Base-by-base conservation (phyloP, 78 protist genomes). In the Dictyostelium capitatum region DNA sequence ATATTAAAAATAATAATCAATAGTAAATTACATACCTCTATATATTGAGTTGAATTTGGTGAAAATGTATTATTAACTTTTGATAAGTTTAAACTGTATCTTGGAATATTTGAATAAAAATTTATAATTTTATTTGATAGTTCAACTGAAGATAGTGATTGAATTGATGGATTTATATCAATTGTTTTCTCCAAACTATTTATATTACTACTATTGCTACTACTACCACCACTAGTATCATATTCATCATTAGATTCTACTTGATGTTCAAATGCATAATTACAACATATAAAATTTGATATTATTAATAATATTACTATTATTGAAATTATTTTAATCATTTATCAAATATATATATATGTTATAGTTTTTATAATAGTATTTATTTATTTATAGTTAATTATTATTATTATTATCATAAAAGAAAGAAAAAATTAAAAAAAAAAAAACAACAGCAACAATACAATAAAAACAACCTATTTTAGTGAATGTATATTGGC, bases 91-190 rank as follows among this genome's bases (percentile, higher is more conserved):
- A 84, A 74, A 57, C 64, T 54, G 19, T 74, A 84, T 59, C 91
- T 84, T 73, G 91, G 91, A 25, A 74, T 32, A 32, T 32, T 43
- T 0, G 73, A 41, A 79, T 79, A 79, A 12, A 59, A 6, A 32
- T n/a, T 14, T 15, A 25, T n/a, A 37, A 79, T 32, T 15, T 56
- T 79, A 50, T 77, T 14, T 59, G 84, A 79, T 32, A 79, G 23
- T 9, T 30, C 25, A 17, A n/a, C 1, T 3, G 81, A 75, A 10
- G 43, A 30, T 30, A 65, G 5, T 14, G 73, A 65, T 65, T 23
- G 14, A 12, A 65, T 65, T 65, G 73, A 30, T 65, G 30, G 30
- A 65, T 65, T 15, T 11, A 65, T 32, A 11, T 65, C 73, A 65
- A 30, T 7, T 12, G 28, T 30, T 25, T 65, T 65, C n/a, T 65